Evolutionary conservation across 305 asterid species (phyloP).

Genomic region (Plantago lanceolata): DNA sequence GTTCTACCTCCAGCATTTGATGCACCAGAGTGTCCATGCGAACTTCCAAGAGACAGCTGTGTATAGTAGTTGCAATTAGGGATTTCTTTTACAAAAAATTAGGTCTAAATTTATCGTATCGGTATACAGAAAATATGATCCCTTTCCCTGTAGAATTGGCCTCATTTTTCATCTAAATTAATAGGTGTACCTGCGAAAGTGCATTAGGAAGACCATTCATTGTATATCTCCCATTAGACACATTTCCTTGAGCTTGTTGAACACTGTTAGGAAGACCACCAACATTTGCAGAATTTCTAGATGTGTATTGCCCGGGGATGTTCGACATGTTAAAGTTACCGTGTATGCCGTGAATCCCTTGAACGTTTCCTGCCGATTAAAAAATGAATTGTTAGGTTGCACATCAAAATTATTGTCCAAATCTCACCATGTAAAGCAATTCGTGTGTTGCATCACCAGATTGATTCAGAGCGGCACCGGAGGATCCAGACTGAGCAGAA

Average conservation of each 20-base stretch:
- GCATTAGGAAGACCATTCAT: slow-evolving; percentile 62
- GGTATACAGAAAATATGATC: slow-evolving; percentile 1
- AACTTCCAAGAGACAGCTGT: slow-evolving; percentile 74
- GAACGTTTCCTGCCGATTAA: slow-evolving; percentile 41
- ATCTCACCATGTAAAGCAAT: slow-evolving; percentile 23
- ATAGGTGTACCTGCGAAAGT: slow-evolving; percentile 64
- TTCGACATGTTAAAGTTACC: slow-evolving; percentile 66
- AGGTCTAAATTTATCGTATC: slow-evolving; percentile 15
- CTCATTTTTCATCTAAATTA: slow-evolving; percentile 17
- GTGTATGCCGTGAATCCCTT: slow-evolving; percentile 73
- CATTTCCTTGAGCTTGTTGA: slow-evolving; percentile 67
- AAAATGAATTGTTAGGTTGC: slow-evolving; percentile 12
- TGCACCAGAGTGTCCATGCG: slow-evolving; percentile 72
- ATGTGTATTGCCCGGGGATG: slow-evolving; percentile 56
- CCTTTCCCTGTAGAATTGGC: slow-evolving; percentile 12
- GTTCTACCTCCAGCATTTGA: slow-evolving; percentile 66
- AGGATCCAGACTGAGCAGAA: slow-evolving; percentile 69
- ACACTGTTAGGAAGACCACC: slow-evolving; percentile 63
- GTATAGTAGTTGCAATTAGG: slow-evolving; percentile 23
- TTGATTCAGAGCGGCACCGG: slow-evolving; percentile 60
- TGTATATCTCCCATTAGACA: slow-evolving; percentile 57
- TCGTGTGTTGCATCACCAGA: slow-evolving; percentile 42
- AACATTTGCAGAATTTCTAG: slow-evolving; percentile 64
- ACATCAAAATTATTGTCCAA: slow-evolving; percentile 5
- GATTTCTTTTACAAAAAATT: slow-evolving; percentile 7